phyloP scores from a whole-genome alignment of 352 stramenopile genomes.

The Elongisporangium senticosum region DNA sequence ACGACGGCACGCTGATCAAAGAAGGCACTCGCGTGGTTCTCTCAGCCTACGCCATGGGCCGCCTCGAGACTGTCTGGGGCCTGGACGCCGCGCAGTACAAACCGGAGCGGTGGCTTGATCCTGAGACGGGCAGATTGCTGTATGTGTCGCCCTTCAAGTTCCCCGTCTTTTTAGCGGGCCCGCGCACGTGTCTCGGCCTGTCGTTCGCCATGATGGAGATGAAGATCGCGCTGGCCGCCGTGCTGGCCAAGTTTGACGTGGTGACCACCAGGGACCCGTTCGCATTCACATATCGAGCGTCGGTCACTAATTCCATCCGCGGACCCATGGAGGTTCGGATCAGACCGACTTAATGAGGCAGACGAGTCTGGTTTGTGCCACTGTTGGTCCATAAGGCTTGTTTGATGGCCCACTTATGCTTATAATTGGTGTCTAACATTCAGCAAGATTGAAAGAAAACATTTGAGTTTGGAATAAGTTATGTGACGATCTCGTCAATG shows the following conservation, averaged over 20 bases:
- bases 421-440: not conserved
- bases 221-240: constrained; percentile 39
- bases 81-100: constrained; percentile 56
- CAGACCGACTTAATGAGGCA: not conserved
- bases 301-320: not conserved
- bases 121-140: constrained; percentile 20
- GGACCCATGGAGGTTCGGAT: not conserved
- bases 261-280: not conserved
- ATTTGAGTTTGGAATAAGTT: not conserved
- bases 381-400: not conserved
- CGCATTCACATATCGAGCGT: not conserved
- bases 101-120: constrained; percentile 64
- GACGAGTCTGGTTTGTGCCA: not conserved
- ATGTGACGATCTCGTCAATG: not conserved
- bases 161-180: constrained; percentile 56
- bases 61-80: constrained; percentile 52
- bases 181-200: constrained; percentile 53
- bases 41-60: constrained; percentile 48
- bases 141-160: constrained; percentile 61
- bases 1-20: constrained; percentile 55
- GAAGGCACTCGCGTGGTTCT: constrained; percentile 47
- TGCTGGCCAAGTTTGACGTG: constrained; percentile 37
- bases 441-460: not conserved
- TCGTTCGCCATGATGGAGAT: constrained; percentile 58
- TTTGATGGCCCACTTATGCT: not conserved